Percentiles rank a stretch among this genome's conserved stretches.
These are phyloP conservation scores for Trichothecium sympodiale DNA, from an alignment of 2,329 filamentous ascomycete genomes.

Conservation along the genomic window DNA sequence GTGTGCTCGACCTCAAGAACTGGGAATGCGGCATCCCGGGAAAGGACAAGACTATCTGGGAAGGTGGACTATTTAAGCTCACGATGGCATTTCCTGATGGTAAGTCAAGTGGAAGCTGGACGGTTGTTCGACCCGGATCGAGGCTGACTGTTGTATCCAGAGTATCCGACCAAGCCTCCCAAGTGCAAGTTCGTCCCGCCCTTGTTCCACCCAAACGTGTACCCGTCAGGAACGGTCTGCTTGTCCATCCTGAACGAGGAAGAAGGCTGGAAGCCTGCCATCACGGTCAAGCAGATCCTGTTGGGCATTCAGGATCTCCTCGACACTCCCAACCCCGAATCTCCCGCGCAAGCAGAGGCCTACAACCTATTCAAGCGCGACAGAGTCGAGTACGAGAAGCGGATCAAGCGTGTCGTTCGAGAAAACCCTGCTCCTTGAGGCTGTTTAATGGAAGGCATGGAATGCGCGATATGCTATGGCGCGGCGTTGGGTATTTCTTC, in stretches of 20 bases:
- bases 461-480: background rate
- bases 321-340: constrained; percentile 93
- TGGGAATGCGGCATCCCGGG: constrained; percentile 97
- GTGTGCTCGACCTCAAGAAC: constrained; percentile 79
- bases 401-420: constrained; percentile 74
- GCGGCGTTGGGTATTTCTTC: background rate
- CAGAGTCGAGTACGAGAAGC: constrained; percentile 73
- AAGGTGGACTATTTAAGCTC: constrained; percentile 93
- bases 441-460: constrained; percentile 1
- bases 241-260: constrained; percentile 97
- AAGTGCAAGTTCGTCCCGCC: constrained; percentile 98
- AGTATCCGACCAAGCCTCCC: constrained; percentile 96
- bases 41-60: constrained; percentile 95
- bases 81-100: constrained; percentile 89
- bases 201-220: constrained; percentile 97
- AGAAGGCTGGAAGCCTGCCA: constrained; percentile 96
- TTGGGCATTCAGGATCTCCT: constrained; percentile 92
- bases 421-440: constrained; percentile 70
- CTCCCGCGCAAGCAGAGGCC: constrained; percentile 90
- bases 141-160: constrained; percentile 30
- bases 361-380: constrained; percentile 97
- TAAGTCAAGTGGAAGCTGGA: constrained; percentile 30
- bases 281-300: constrained; percentile 96
- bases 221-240: constrained; percentile 94
- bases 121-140: background rate